Evolutionary conservation across 805 yeast genomes (phyloP), one percentile per base, ranked within the genome.

Genomic region (Starmera caribaea): DNA sequence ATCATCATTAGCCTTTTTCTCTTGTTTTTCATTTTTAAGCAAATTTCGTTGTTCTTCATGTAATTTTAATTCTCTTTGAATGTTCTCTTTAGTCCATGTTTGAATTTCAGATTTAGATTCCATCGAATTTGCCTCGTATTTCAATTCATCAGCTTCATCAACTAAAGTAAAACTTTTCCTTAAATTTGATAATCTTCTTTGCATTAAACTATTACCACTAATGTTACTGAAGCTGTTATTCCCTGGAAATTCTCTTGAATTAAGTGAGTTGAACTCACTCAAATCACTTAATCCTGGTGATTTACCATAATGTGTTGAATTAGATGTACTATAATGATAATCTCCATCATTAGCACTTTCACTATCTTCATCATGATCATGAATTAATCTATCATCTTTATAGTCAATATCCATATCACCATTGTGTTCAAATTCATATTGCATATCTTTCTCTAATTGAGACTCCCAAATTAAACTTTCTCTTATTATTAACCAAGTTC

Each of bases 401-500:
- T 38, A 5, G 10, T n/a, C 26, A 5, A 21, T 7, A 21, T 21
- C 26, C 13, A 17, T 33, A 6, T 13, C 28, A 8, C 34, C 11
- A 28, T 29, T 27, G 26, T 16, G 6, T 13, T 26, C 35, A 4
- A 30, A 29, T 30, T 38, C 37, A 13, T 34, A 35, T 9, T 16
- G 26, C 14, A 40, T 16, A 5, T 50, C 45, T 8, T 42, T 24
- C 9, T 35, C 44, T 13, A 50, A 32, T 24, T 47, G 43, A 11
- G 45, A 16, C 33, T 55, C 61, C 58, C 69, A 60, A 2, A 58
- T 53, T 4, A 79, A 56, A 26, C 76, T 61, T 29, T 71, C 72
- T 12, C 73, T 71, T 5, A 80, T 57, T 4, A 78, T 66, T 43
- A 69, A 58, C 88, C 88, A 81, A 1, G 76, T 68, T 50, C 77